A percentile compares a stretch with the other conserved stretches of the same genome.
phyloP scores from a whole-genome alignment of 1,139 yeast species.

The Candida albicans region DNA sequence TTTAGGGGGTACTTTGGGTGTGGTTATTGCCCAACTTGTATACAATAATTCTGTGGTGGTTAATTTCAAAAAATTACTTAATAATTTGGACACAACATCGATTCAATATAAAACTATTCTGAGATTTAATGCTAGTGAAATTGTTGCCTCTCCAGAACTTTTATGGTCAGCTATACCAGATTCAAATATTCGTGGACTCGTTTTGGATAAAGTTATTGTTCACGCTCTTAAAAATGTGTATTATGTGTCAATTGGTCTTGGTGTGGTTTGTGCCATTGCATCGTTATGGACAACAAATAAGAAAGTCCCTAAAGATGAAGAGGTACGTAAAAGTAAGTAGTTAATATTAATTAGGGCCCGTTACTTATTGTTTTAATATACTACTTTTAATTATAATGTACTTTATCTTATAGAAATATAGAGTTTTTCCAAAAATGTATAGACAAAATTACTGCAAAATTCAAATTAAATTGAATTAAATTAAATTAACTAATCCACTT shows the following conservation, averaged over 20 bases:
- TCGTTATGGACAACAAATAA: slow-evolving; percentile 37
- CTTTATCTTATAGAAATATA: too few species aligned
- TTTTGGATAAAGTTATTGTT: slow-evolving; percentile 33
- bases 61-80: slow-evolving; percentile 20
- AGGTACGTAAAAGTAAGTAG: not conserved
- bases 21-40: slow-evolving; percentile 48
- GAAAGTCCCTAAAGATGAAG: slow-evolving; percentile 30
- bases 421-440: too few species aligned
- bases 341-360: too few species aligned
- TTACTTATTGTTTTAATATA: not conserved
- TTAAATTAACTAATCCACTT: too few species aligned
- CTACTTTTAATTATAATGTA: too few species aligned
- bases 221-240: slow-evolving; percentile 39
- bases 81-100: slow-evolving; percentile 17
- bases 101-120: slow-evolving; percentile 19
- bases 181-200: slow-evolving; percentile 18
- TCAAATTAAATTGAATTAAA: too few species aligned
- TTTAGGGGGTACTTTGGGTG: slow-evolving; percentile 50
- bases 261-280: slow-evolving; percentile 27
- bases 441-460: too few species aligned
- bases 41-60: slow-evolving; percentile 29
- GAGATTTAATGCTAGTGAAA: slow-evolving; percentile 17
- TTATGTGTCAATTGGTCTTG: slow-evolving; percentile 37
- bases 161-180: slow-evolving; percentile 26
- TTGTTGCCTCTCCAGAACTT: slow-evolving; percentile 30